Conservation (phyloP, 164 flowering plant genomes). For the Aristolochia californica region DNA sequence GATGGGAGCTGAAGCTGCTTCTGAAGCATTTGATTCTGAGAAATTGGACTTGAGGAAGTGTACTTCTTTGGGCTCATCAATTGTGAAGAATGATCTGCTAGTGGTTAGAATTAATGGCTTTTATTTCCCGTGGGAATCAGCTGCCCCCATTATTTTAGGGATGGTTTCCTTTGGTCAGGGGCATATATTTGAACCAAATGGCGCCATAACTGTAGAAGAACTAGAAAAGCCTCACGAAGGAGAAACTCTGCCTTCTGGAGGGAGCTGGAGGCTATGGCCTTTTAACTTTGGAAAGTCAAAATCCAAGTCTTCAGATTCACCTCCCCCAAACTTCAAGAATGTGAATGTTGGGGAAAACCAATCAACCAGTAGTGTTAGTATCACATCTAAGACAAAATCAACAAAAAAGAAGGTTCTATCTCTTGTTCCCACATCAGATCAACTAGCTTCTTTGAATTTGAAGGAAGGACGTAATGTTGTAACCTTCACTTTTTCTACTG, state of each 20-base stretch:
- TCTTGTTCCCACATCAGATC: conserved; percentile 69
- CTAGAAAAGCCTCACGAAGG: conserved; percentile 25
- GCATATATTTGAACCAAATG: conserved; percentile 25
- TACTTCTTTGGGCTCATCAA: conserved; percentile 23
- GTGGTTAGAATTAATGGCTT: conserved; percentile 34
- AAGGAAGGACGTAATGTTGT: conserved; percentile 70
- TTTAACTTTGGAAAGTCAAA: conserved; percentile 41
- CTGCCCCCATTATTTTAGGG: conserved; percentile 32
- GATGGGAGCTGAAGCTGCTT: conserved; percentile 52
- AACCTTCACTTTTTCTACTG: conserved; percentile 80
- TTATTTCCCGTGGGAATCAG: conserved; percentile 41
- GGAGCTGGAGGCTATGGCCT: conserved; percentile 67
- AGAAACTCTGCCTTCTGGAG: conserved; percentile 25
- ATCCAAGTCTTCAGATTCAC: conserved; percentile 14
- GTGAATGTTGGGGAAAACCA: conserved; percentile 19
- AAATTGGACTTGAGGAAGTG: conserved; percentile 34
- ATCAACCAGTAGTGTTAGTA: conserved; percentile 7
- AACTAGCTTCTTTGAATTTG: conserved; percentile 71
- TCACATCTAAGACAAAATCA: conserved; percentile 13
- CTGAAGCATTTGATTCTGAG: conserved; percentile 47
- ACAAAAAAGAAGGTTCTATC: conserved; percentile 36
- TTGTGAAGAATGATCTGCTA: conserved; percentile 35
- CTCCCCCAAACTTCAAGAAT: conserved; percentile 10
- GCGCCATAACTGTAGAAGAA: conserved; percentile 34
- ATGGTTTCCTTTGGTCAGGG: conserved; percentile 27